Evolutionary conservation across 768 basidiomycete genomes (phyloP).

Genomic region (Sistotremastrum niveocremeum): DNA sequence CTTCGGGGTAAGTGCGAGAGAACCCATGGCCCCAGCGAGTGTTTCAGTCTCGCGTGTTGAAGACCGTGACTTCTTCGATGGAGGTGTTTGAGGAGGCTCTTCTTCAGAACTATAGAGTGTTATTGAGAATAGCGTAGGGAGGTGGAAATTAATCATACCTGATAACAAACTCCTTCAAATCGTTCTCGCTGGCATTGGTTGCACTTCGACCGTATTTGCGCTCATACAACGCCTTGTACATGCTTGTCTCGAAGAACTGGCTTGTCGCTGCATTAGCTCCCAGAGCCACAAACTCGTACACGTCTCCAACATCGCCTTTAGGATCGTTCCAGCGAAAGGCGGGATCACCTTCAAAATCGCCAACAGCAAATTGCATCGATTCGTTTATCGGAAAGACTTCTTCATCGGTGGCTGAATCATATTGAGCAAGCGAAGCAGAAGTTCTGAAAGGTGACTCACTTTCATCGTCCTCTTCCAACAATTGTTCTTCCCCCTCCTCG

Average conservation of each 20-base stretch:
- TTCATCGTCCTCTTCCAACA: conserved; percentile 89
- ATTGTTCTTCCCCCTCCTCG: conserved; percentile 91
- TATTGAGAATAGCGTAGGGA: too few relatives aligned
- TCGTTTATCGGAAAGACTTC: conserved; percentile 84
- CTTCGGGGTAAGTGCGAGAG: too few relatives aligned
- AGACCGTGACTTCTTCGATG: not conserved
- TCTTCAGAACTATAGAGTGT: not conserved
- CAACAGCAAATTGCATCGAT: conserved; percentile 74
- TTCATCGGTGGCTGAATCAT: conserved; percentile 73
- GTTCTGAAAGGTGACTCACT: conserved; percentile 29
- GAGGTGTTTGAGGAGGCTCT: not conserved
- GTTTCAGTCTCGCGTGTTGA: too few relatives aligned
- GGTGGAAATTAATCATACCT: conserved; percentile 34
- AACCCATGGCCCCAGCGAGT: too few relatives aligned
- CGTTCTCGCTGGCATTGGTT: conserved; percentile 48
- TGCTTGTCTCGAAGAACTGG: conserved; percentile 84
- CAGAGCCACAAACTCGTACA: conserved; percentile 77
- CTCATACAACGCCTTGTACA: conserved; percentile 95
- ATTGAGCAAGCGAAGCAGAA: conserved; percentile 4
- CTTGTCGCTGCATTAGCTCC: conserved; percentile 68
- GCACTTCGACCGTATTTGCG: conserved; percentile 71
- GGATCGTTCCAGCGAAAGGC: conserved; percentile 88
- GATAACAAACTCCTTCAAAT: conserved; percentile 72
- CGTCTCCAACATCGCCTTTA: conserved; percentile 81
- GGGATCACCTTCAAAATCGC: conserved; percentile 59